Evolutionary conservation across 2,329 filamentous ascomycete species (phyloP).

Genomic region (Fusarium piperis): DNA sequence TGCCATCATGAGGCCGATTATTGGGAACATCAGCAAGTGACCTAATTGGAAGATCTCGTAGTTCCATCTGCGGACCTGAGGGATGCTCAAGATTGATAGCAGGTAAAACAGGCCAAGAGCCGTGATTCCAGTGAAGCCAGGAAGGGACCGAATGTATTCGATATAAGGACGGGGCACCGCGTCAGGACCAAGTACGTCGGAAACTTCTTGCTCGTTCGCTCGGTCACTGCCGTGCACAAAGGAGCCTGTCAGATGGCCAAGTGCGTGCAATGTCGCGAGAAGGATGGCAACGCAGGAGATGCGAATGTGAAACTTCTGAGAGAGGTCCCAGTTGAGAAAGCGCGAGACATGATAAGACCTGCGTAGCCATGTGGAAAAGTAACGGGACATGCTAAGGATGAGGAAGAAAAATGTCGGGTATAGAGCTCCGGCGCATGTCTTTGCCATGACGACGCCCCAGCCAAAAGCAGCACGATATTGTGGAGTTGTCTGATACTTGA

Average conservation of each 20-base stretch:
- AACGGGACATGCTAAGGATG: conserved; percentile 66
- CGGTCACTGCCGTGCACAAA: conserved; percentile 61
- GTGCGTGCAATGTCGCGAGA: conserved; percentile 62
- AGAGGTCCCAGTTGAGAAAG: conserved; percentile 67
- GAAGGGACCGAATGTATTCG: conserved; percentile 57
- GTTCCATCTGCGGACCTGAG: conserved; percentile 59
- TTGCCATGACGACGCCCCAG: conserved; percentile 66
- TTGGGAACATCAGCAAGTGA: conserved; percentile 67
- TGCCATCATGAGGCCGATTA: conserved; percentile 64
- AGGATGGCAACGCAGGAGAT: conserved; percentile 61
- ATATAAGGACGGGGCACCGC: conserved; percentile 55
- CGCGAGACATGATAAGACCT: conserved; percentile 61
- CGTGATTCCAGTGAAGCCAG: conserved; percentile 61
- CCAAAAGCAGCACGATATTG: conserved; percentile 61
- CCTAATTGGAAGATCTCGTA: conserved; percentile 68
- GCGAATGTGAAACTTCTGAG: conserved; percentile 64
- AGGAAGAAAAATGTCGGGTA: conserved; percentile 69
- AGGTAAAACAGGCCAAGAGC: conserved; percentile 61
- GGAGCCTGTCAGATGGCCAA: conserved; percentile 63
- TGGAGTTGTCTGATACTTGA: conserved; percentile 59
- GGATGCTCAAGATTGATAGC: conserved; percentile 59
- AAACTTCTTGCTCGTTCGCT: conserved; percentile 56
- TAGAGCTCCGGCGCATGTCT: conserved; percentile 63
- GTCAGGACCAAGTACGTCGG: conserved; percentile 54
- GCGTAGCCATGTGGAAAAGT: conserved; percentile 62